Evolutionary conservation across 2,329 filamentous ascomycete genomes (phyloP).

Genomic region (Colletotrichum sp.): DNA sequence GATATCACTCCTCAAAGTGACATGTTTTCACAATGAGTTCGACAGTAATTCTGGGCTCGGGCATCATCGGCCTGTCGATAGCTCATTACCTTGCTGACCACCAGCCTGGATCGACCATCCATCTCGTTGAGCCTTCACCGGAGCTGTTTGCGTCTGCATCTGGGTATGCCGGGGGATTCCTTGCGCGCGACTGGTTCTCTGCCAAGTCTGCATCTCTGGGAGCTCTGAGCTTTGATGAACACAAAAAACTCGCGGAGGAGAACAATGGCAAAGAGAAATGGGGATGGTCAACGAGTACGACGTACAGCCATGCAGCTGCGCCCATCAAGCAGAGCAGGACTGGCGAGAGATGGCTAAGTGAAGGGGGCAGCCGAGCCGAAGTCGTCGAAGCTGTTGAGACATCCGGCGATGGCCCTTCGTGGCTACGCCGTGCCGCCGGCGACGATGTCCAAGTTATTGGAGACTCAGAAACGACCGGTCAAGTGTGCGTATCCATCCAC

Average conservation of each 20-base stretch:
- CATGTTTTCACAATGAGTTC: conserved; percentile 40
- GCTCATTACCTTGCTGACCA: conserved; percentile 72
- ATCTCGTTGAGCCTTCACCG: conserved; percentile 51
- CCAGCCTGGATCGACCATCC: conserved; percentile 45
- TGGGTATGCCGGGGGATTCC: conserved; percentile 75
- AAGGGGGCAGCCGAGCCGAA: conserved; percentile 67
- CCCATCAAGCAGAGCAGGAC: conserved; percentile 40
- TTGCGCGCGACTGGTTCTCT: conserved; percentile 76
- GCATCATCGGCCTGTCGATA: conserved; percentile 73
- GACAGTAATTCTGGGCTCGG: conserved; percentile 72
- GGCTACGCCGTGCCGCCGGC: conserved; percentile 62
- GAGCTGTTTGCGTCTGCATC: conserved; percentile 76
- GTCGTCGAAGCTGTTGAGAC: conserved; percentile 44
- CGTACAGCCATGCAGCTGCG: conserved; percentile 53
- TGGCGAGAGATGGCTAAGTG: conserved; percentile 69
- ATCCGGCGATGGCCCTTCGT: conserved; percentile 49
- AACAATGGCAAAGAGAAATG: conserved; percentile 60
- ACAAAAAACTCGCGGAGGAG: conserved; percentile 65
- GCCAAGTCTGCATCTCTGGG: conserved; percentile 63
- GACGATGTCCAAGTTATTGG: conserved; percentile 67
- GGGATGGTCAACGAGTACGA: conserved; percentile 59
- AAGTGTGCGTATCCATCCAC: conserved; percentile 61
- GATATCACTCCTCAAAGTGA: not conserved
- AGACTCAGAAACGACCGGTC: conserved; percentile 63
- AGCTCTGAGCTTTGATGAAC: conserved; percentile 71